Evolutionary conservation across 2,329 filamentous ascomycete species (phyloP), one percentile per base, ranked within the genome.

Genomic region (Cercospora janseana): DNA sequence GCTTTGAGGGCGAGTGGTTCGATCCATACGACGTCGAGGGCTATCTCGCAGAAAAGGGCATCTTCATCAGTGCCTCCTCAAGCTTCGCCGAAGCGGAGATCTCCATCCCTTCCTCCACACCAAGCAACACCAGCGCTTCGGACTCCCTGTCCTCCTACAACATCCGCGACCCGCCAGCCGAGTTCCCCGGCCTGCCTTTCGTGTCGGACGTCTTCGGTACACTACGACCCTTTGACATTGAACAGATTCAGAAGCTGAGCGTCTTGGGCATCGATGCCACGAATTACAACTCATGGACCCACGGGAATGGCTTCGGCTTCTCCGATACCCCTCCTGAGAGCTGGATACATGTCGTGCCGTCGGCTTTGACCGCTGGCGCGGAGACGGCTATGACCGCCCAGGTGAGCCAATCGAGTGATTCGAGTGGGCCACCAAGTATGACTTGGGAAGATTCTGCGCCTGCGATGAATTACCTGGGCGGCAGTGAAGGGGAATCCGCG

Each of bases 1-100:
- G 81, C 0, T 86, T 84, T 54, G 79, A 86, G 52, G 87, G 87
- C 4, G 80, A 87, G 43, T 93, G 88, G 74, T 87, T 86, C 59
- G 87, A 93, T 62, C 72, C 82, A 0, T 79, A 87, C 52, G 88
- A 93, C 65, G 83, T 90, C 0, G 86, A 93, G 66, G 75, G 79
- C 9, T 93, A 90, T 63, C 71, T 94, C 2, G 77, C 77, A 31
- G 75, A 79, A 42, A 78, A 79, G 23, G 83, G 83, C 4, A 79
- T 89, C 23, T 65, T 73, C 37, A 81, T 90, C 44, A 79, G 85
- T 7, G 76, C 79, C 0, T 72, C 75, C 7, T 74, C 78, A 7
- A 82, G 86, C 13, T 82, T 79, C 47, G 73, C 86, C 1, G 77
- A 79, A 40, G 78, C 79, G 6, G 76, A 85, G 37, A 46, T 58